A percentile compares a stretch with the other conserved stretches of the same genome.
Evolutionary conservation across 2,329 filamentous ascomycete species (phyloP).

Genomic region (Rutstroemia sp.): DNA sequence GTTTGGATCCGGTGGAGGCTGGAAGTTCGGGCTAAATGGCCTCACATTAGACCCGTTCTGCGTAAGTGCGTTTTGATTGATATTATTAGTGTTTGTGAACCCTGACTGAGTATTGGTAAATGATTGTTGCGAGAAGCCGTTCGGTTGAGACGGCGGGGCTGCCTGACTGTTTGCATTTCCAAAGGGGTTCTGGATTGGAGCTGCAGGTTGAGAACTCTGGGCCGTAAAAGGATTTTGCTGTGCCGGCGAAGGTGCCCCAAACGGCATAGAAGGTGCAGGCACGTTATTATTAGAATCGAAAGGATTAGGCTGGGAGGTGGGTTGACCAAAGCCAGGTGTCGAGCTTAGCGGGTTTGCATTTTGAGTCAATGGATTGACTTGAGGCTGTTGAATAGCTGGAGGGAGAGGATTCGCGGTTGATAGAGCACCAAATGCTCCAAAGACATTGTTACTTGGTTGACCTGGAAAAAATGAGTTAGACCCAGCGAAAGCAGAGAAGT

Average conservation of each 20-base stretch:
- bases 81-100: background rate
- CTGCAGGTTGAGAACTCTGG: background rate
- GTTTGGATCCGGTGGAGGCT: slow-evolving; percentile 1
- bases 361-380: background rate
- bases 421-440: slow-evolving; percentile 4
- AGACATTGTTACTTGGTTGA: slow-evolving; percentile 5
- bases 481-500: slow-evolving; percentile 6
- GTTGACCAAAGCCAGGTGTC: slow-evolving; percentile 30
- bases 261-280: slow-evolving; percentile 32
- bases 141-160: slow-evolving; percentile 1
- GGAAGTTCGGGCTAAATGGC: slow-evolving; percentile 6
- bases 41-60: background rate
- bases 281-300: background rate
- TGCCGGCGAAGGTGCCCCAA: slow-evolving; percentile 26
- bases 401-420: background rate
- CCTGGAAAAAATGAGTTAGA: background rate
- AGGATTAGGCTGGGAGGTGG: slow-evolving; percentile 31
- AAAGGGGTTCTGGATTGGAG: background rate
- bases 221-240: slow-evolving; percentile 10
- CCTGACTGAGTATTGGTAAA: background rate
- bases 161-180: background rate
- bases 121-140: background rate
- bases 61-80: background rate
- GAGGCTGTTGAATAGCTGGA: background rate
- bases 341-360: slow-evolving; percentile 7